Conservation (phyloP, 176 grass and related monocot species). For the Elymus sibiricus region DNA sequence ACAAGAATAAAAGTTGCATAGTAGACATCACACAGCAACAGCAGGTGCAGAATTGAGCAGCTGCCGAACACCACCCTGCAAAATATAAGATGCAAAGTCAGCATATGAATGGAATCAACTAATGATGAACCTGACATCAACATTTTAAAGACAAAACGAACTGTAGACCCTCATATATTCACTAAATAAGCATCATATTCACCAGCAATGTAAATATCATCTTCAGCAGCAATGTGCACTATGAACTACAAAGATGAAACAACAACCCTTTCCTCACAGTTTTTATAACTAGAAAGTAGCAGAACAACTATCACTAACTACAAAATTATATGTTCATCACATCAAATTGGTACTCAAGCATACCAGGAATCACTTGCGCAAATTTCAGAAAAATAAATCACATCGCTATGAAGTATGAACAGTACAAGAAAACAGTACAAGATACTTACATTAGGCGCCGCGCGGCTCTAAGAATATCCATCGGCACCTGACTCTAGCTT, state of each 20-base stretch:
- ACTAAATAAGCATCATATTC: neutral
- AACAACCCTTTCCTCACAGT: neutral
- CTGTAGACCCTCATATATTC: neutral
- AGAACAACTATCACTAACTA: neutral
- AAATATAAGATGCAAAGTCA: conserved; percentile 31
- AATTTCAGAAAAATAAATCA: conserved; percentile 11
- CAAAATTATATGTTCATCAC: neutral
- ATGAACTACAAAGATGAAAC: neutral
- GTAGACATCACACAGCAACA: conserved; percentile 33
- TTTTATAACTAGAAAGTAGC: neutral
- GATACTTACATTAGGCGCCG: conserved; percentile 48
- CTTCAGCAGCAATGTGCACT: neutral
- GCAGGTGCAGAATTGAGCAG: conserved; percentile 43
- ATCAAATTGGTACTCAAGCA: neutral
- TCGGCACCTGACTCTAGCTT: conserved; percentile 23
- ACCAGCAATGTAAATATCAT: neutral
- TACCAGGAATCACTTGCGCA: neutral
- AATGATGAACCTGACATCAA: neutral
- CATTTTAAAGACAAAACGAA: neutral
- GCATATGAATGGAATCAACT: conserved; percentile 3
- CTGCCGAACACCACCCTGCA: conserved; percentile 53
- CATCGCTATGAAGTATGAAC: neutral
- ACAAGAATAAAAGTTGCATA: too few species aligned
- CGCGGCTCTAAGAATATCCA: conserved; percentile 31
- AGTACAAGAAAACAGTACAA: neutral